Conservation (phyloP, 768 basidiomycete genomes). For the Rhizopogon sp. region DNA sequence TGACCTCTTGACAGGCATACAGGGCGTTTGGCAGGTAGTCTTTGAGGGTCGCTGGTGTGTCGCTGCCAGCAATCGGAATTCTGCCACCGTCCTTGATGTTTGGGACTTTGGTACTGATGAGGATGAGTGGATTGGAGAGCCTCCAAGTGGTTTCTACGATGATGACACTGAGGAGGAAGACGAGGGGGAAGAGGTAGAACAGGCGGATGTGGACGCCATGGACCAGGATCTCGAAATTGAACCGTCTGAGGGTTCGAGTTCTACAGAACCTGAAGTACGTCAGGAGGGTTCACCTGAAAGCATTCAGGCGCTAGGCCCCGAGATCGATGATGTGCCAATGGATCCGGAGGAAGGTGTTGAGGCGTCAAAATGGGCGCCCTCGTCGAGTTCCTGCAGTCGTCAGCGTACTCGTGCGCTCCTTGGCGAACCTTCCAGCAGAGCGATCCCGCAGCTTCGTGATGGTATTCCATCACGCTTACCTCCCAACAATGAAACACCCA, state of each 20-base stretch:
- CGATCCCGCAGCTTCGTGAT: conserved; percentile 19
- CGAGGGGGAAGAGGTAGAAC: conserved; percentile 39
- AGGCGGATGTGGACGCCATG: conserved; percentile 66
- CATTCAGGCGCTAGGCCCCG: conserved; percentile 20
- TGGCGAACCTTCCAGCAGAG: conserved; percentile 20
- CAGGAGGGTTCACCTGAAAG: conserved; percentile 23
- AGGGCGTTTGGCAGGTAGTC: conserved; percentile 96
- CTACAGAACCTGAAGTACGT: conserved; percentile 21
- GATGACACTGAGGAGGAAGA: conserved; percentile 50
- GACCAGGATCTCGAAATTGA: conserved; percentile 51
- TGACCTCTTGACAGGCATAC: conserved; percentile 86
- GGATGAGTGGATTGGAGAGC: conserved; percentile 82
- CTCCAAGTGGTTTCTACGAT: conserved; percentile 70
- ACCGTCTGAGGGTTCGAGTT: conserved; percentile 27
- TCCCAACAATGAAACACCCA: conserved; percentile 52
- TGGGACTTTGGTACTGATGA: conserved; percentile 81
- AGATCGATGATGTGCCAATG: conserved; percentile 28
- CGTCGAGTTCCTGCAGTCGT: conserved; percentile 12
- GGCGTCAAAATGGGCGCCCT: conserved; percentile 25
- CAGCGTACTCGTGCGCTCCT: conserved; percentile 12
- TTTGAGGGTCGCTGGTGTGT: conserved; percentile 95
- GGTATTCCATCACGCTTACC: conserved; percentile 32
- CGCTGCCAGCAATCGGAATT: conserved; percentile 81
- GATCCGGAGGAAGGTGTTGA: conserved; percentile 23
- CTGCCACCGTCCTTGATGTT: conserved; percentile 77